A percentile compares a stretch with the other conserved stretches of the same genome.
phyloP scores from a whole-genome alignment of 2,329 filamentous ascomycete species.

The Colletotrichum sojae region DNA sequence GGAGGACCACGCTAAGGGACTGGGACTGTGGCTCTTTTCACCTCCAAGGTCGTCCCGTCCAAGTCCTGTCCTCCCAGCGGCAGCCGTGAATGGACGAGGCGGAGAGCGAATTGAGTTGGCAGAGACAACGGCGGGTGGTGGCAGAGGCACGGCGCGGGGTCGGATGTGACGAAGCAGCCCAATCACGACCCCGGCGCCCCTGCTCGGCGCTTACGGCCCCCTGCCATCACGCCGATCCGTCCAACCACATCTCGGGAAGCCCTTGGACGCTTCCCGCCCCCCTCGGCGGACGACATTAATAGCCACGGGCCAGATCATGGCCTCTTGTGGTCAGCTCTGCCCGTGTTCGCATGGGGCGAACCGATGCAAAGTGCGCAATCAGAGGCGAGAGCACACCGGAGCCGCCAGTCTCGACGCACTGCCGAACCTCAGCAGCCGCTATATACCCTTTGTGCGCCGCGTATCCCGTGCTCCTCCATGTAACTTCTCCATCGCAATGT shows the following conservation, averaged over 20 bases:
- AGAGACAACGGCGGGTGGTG: conserved; percentile 25
- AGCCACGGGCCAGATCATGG: conserved; percentile 44
- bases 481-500: conserved; percentile 63
- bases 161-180: conserved; percentile 42
- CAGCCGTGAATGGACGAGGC: conserved; percentile 26
- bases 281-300: conserved; percentile 45
- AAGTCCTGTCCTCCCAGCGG: background rate
- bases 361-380: conserved; percentile 47
- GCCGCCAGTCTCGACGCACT: conserved; percentile 60
- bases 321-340: no score
- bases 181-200: conserved; percentile 44
- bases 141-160: conserved; percentile 41
- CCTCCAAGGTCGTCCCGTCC: background rate
- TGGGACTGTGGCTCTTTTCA: conserved; percentile 36
- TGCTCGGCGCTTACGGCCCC: conserved; percentile 56
- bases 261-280: conserved; percentile 44
- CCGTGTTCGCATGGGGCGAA: no score
- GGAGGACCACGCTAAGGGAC: background rate
- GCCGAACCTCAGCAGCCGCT: conserved; percentile 67
- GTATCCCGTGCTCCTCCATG: conserved; percentile 57
- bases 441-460: conserved; percentile 68
- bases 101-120: conserved; percentile 41
- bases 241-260: conserved; percentile 57
- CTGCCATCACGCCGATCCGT: conserved; percentile 48
- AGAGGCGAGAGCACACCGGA: conserved; percentile 56